Evolutionary conservation across 2,329 filamentous ascomycete genomes (phyloP), one percentile per base, ranked within the genome.

Genomic region (Paecilomyces variotii): DNA sequence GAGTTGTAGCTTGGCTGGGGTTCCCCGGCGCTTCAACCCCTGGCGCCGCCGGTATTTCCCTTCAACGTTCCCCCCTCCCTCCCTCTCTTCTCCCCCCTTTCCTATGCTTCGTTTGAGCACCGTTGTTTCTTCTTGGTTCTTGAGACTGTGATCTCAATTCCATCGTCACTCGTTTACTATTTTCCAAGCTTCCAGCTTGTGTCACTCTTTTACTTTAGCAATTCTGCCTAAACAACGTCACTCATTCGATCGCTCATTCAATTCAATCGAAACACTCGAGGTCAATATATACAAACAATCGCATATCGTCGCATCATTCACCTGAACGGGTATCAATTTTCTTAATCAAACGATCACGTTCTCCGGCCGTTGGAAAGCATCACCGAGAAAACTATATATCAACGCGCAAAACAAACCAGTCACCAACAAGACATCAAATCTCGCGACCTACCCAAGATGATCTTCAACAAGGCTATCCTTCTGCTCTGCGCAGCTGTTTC

Each of bases 381-480:
- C 35, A 39, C 35, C 35, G n/a, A 2, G 35, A 39, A 12, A 39
- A 39, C 14, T 39, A 39, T 39, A 39, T 39, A 39, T 39, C 35
- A 39, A 39, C 35, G 14, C 35, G n/a, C 25, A 54, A 34, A 4
- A 54, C 11, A 55, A 25, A 55, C 7, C 27, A 34, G 50, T 24
- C 24, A 53, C 2, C 9, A 45, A 19, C 25, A 45, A 19, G 25
- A 54, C 30, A 25, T 19, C 14, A 27, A 34, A 24, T 24, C 51
- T 59, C n/a, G n/a, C 14, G 6, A 4, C 14, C 12, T 14, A 35
- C 2, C n/a, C 58, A 66, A 62, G 10, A 74, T 74, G 72, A 66
- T 72, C 53, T 64, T 74, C 66, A 62, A 64, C 61, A 75, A 73
- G 61, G 58, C 67, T 59, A 60, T 74, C 56, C 53, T 72, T 35